These are phyloP conservation scores for Lachnellula arida DNA, from an alignment of 2,329 filamentous ascomycete species.

Conservation along the genomic window DNA sequence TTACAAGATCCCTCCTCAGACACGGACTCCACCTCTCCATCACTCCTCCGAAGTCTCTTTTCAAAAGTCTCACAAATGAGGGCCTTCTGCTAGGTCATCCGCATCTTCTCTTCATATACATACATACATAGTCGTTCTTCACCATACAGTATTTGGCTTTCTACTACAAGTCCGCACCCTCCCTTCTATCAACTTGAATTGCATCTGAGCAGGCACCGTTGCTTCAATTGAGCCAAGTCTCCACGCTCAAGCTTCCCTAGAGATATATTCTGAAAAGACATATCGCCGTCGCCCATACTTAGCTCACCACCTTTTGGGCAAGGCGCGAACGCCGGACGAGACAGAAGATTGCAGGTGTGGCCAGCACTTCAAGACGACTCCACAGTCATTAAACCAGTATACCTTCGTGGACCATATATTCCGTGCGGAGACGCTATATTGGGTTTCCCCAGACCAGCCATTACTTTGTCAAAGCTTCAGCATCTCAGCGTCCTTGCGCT, in stretches of 20 bases:
- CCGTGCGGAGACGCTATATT: neutral
- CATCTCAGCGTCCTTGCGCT: conserved; percentile 18
- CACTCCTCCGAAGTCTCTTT: conserved; percentile 13
- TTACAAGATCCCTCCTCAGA: conserved; percentile 20
- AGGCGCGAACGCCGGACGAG: conserved; percentile 9
- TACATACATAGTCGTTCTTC: neutral
- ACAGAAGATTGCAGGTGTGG: neutral
- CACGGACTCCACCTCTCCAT: conserved; percentile 17
- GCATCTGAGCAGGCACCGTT: neutral
- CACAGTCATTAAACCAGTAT: neutral
- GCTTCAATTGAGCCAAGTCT: neutral
- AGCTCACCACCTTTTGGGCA: conserved; percentile 6
- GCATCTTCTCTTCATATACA: neutral
- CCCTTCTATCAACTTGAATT: neutral
- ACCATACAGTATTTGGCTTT: conserved; percentile 1
- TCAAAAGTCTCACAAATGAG: conserved; percentile 16
- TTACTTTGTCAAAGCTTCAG: conserved; percentile 16
- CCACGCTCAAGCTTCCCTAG: neutral
- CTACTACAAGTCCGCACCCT: conserved; percentile 16
- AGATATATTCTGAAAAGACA: neutral
- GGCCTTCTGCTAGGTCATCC: conserved; percentile 8
- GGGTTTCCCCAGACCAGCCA: conserved; percentile 5
- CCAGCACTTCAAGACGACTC: neutral
- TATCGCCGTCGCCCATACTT: conserved; percentile 9
- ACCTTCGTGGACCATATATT: neutral